A percentile compares a stretch with the other conserved stretches of the same genome.
These are phyloP conservation scores for Ceratonia siliqua DNA, from an alignment of 306 rosid genomes.

Conservation along the genomic window DNA sequence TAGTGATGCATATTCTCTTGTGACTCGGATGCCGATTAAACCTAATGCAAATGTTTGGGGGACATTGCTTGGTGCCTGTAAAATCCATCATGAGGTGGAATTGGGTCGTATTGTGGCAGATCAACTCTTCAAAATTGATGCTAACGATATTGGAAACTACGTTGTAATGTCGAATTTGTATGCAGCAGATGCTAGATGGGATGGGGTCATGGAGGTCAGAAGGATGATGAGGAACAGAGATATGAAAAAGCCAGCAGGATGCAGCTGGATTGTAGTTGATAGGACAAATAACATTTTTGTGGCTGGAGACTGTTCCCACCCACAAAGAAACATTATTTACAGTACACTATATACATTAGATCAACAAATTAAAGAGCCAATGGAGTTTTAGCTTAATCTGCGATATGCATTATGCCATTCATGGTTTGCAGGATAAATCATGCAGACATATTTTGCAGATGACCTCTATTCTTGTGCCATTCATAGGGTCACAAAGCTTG, in stretches of 20 bases:
- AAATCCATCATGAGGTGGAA: constrained; percentile 71
- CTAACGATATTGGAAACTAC: constrained; percentile 71
- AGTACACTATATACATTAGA: constrained; percentile 44
- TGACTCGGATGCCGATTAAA: constrained; percentile 59
- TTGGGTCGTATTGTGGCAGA: constrained; percentile 68
- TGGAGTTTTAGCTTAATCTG: constrained; percentile 32
- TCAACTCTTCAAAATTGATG: constrained; percentile 60
- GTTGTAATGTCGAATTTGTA: constrained; percentile 77
- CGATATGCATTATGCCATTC: constrained; percentile 12
- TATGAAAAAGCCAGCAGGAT: constrained; percentile 78
- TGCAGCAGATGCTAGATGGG: constrained; percentile 87
- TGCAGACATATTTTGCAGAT: neutral
- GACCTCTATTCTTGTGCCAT: neutral
- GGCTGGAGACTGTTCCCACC: constrained; percentile 81
- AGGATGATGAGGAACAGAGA: constrained; percentile 66
- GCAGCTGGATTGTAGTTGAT: constrained; percentile 95
- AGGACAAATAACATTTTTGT: constrained; percentile 57
- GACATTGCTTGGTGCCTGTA: constrained; percentile 79
- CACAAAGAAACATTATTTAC: constrained; percentile 67
- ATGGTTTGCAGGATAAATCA: constrained; percentile 26
- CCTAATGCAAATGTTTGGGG: constrained; percentile 86
- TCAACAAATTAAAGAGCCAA: constrained; percentile 49
- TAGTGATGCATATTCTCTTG: constrained; percentile 70
- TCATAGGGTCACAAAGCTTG: neutral
- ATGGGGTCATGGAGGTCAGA: constrained; percentile 69